phyloP scores from a whole-genome alignment of 139 green algal genomes.

The Trebouxia sp. region DNA sequence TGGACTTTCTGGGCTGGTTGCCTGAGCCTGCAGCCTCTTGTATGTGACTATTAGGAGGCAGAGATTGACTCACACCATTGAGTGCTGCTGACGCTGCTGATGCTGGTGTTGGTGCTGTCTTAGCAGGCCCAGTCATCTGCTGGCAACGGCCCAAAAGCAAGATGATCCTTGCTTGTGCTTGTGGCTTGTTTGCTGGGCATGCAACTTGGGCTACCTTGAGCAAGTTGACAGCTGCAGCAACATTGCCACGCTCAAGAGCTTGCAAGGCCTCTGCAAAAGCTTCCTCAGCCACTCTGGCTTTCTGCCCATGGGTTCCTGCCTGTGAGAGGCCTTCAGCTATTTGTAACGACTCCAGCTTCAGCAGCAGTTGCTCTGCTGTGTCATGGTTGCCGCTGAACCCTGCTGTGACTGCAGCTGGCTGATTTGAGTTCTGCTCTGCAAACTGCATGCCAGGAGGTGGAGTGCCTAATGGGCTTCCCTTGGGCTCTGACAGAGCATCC shows the following conservation, averaged over 20 bases:
- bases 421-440: not conserved
- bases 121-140: constrained; percentile 16
- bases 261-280: not conserved
- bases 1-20: not conserved
- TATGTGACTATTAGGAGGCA: too few species aligned
- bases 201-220: not conserved
- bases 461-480: not conserved
- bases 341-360: constrained; percentile 9
- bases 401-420: constrained; percentile 15
- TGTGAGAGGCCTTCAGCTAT: constrained; percentile 2
- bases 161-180: constrained; percentile 9
- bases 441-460: constrained; percentile 3
- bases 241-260: not conserved
- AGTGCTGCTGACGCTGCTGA: not conserved
- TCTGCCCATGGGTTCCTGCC: not conserved
- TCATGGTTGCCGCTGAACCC: not conserved
- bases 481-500: not conserved
- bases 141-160: constrained; percentile 11
- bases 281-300: constrained; percentile 3
- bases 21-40: not conserved
- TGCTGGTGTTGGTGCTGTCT: not conserved
- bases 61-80: not conserved
- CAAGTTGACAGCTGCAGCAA: constrained; percentile 1
- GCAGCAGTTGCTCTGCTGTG: not conserved
- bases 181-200: constrained; percentile 9